Base-by-base conservation (phyloP, 2,329 filamentous ascomycete genomes). In the Aureobasidium sp. region DNA sequence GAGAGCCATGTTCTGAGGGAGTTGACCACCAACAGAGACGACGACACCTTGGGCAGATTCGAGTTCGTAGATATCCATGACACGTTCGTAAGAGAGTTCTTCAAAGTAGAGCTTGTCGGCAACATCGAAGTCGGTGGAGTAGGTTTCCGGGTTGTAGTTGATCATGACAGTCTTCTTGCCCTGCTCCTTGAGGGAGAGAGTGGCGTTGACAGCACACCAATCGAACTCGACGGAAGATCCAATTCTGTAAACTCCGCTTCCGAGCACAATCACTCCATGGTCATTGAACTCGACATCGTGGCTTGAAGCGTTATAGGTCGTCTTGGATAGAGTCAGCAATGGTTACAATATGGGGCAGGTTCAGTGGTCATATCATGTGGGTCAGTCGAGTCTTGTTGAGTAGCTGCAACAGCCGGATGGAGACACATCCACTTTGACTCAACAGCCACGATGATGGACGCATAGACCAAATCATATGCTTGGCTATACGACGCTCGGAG, bases 141-240 rank as follows among this genome's bases (percentile, higher is more conserved):
- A 85, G 0, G 91, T 96, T 70, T 96, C 90, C 14, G 56, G 56
- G 45, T 60, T 60, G 57, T 60, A 60, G 71, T 97, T 97, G 71
- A 99, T 94, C 90, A 97, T 96, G 63, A 96, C 86, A 34, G 94
- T 97, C 86, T 97, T 97, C 82, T 96, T 89, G 68, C 91, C 92
- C 82, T 96, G 90, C 64, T 87, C 81, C 70, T 87, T 86, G 65
- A 97, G 82, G 45, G 91, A 89, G 65, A 90, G 83, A 12, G 91
- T 92, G 66, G 91, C 89, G 71, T 91, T 94, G 65, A 97, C 91
- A 66, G 92, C 91, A 74, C 93, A 97, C 93, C 93, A 97, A 77
- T 99, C 93, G 73, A 99, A 99, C 77, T 99, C 94, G 58, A 99
- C 94, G 7, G 92, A 97, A 78, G 88, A 93, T 71, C 94, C 94